phyloP scores from a whole-genome alignment of 164 flowering plant species.

The Umbellularia californica region DNA sequence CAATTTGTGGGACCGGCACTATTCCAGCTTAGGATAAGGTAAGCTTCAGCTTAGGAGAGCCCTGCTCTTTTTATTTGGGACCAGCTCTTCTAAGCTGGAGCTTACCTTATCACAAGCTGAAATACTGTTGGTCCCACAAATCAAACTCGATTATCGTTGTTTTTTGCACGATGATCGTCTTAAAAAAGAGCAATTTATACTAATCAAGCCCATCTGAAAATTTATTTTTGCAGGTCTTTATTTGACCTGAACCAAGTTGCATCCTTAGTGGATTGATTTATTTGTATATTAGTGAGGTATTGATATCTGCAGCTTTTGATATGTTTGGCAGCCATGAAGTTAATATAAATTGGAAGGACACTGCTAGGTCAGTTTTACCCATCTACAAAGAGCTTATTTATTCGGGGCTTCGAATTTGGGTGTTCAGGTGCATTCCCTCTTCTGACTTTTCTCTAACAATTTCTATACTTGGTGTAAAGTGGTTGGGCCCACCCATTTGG shows the following conservation, averaged over 20 bases:
- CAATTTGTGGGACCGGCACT: too few relatives aligned
- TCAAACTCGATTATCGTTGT: too few relatives aligned
- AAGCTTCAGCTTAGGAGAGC: too few relatives aligned
- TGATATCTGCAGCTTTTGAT: not conserved
- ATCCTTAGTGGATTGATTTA: not conserved
- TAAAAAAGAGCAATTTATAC: too few relatives aligned
- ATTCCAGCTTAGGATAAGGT: too few relatives aligned
- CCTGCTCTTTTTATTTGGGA: too few relatives aligned
- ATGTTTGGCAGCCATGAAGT: constrained; percentile 52
- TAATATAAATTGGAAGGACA: constrained; percentile 68
- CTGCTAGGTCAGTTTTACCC: constrained; percentile 60
- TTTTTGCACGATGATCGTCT: too few relatives aligned
- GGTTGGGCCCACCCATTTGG: not conserved
- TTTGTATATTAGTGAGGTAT: not conserved
- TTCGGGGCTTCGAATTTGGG: constrained; percentile 86
- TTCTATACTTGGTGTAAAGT: too few relatives aligned
- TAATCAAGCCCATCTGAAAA: too few relatives aligned
- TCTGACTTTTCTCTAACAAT: not conserved
- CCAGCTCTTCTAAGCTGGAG: too few relatives aligned
- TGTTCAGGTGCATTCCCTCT: constrained; percentile 65
- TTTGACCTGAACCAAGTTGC: not conserved
- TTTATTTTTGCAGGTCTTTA: not conserved
- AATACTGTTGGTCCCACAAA: too few relatives aligned
- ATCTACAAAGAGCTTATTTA: constrained; percentile 69
- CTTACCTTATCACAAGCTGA: too few relatives aligned